Percentiles rank a stretch among this genome's conserved stretches.
Evolutionary conservation across 2,329 filamentous ascomycete genomes (phyloP).

Genomic region (Lecanicillium sp.): DNA sequence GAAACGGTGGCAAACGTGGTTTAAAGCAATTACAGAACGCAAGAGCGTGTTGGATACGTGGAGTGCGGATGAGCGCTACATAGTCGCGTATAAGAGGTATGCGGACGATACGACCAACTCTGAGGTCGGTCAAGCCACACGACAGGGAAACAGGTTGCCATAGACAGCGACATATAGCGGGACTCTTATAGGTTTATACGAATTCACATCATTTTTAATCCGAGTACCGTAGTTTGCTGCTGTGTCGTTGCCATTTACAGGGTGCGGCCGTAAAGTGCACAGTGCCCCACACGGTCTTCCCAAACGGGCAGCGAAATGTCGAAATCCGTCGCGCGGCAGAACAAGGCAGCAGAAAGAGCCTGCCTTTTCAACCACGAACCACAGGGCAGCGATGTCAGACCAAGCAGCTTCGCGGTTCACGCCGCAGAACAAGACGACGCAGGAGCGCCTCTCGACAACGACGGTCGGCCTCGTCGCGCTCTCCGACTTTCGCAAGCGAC

Average conservation of each 20-base stretch:
- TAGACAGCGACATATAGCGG: constrained; percentile 23
- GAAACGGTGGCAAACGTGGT: constrained; percentile 61
- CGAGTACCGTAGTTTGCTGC: too few relatives aligned
- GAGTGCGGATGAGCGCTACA: constrained; percentile 61
- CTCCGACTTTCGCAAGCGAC: constrained; percentile 91
- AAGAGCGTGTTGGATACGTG: constrained; percentile 61
- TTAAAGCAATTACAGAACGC: constrained; percentile 50
- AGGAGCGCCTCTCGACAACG: constrained; percentile 76
- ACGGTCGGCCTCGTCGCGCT: constrained; percentile 89
- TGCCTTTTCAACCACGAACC: constrained; percentile 7
- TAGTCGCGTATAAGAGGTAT: constrained; percentile 63
- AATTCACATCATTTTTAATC: too few relatives aligned
- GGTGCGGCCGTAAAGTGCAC: background rate
- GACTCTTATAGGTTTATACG: too few relatives aligned
- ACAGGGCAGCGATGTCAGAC: constrained; percentile 33
- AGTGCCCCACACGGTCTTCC: background rate
- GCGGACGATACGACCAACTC: constrained; percentile 59
- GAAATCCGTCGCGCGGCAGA: background rate
- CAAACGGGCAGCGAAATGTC: background rate
- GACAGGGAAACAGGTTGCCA: constrained; percentile 57
- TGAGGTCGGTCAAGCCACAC: constrained; percentile 55
- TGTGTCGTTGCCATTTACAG: too few relatives aligned
- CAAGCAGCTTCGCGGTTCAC: constrained; percentile 57
- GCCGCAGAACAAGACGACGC: constrained; percentile 66
- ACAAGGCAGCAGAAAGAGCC: background rate